Percentiles rank a stretch among this genome's conserved stretches.
phyloP scores from a whole-genome alignment of 1,284 basidiomycete genomes.

The Anthracocystis panici-leucophaei region DNA sequence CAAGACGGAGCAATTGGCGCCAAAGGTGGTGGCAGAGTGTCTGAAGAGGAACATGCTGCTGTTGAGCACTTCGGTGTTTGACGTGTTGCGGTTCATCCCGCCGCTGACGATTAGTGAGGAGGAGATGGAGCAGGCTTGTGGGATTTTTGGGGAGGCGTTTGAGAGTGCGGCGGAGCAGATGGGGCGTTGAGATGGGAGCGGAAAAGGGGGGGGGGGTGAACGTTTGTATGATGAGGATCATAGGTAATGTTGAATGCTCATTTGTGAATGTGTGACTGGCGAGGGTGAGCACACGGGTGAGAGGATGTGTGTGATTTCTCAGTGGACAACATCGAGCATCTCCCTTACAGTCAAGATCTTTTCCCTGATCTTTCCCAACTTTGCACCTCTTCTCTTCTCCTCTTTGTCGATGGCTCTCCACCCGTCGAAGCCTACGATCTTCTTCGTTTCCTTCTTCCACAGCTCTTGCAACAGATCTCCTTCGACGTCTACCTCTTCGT shows the following conservation, averaged over 20 bases:
- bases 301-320: not conserved
- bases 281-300: not conserved
- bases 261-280: no score
- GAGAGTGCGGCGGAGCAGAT: constrained; percentile 42
- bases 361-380: constrained; percentile 80
- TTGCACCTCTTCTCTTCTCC: constrained; percentile 76
- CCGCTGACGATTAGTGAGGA: constrained; percentile 62
- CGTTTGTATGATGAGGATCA: not conserved
- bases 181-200: constrained; percentile 14
- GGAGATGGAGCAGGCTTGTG: constrained; percentile 54
- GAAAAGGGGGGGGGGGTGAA: no score
- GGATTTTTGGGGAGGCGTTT: constrained; percentile 59
- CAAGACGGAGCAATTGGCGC: constrained; percentile 48
- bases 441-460: not conserved
- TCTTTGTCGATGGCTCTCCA: constrained; percentile 80
- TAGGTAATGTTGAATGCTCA: no score
- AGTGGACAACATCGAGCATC: constrained; percentile 40
- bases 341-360: constrained; percentile 72
- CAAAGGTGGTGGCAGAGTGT: constrained; percentile 58
- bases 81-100: constrained; percentile 66
- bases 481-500: constrained; percentile 1
- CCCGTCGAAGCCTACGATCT: constrained; percentile 76
- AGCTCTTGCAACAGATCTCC: constrained; percentile 28
- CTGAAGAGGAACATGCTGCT: constrained; percentile 63
- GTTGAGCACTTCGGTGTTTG: constrained; percentile 62